phyloP scores from a whole-genome alignment of 2,329 filamentous ascomycete species.

The Alternaria triticina region DNA sequence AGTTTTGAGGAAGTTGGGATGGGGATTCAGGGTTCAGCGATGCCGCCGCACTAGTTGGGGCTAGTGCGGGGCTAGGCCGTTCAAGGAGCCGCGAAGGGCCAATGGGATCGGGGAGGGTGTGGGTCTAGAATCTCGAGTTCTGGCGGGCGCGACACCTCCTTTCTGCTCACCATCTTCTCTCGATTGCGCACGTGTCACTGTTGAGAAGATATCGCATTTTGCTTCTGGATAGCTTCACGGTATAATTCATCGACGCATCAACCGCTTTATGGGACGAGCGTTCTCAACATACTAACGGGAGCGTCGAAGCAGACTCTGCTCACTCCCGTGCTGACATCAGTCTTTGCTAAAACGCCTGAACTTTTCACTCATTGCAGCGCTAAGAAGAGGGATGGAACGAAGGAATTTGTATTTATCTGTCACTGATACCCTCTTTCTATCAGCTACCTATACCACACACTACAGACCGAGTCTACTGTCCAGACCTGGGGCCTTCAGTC shows the following conservation, averaged over 20 bases:
- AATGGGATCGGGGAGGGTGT: neutral
- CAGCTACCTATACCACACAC: neutral
- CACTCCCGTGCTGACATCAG: neutral
- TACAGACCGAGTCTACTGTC: neutral
- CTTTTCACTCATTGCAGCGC: neutral
- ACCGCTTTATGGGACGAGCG: neutral
- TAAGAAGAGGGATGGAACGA: neutral
- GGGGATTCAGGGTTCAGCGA: conserved; percentile 2
- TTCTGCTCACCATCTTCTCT: neutral
- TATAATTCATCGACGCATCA: accelerated
- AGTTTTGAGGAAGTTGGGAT: conserved; percentile 21
- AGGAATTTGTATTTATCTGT: neutral
- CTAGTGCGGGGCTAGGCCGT: conserved; percentile 14
- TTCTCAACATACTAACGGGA: neutral
- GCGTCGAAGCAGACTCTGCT: neutral
- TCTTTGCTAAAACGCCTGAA: neutral
- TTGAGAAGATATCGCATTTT: neutral
- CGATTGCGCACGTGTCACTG: neutral
- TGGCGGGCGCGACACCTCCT: neutral
- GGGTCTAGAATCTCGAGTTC: neutral
- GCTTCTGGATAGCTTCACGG: neutral
- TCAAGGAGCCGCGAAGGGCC: accelerated
- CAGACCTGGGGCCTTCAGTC: neutral
- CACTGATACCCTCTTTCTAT: neutral
- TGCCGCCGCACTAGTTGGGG: neutral